Conservation (phyloP, 139 green algal species). For the Picochlorum sp. region DNA sequence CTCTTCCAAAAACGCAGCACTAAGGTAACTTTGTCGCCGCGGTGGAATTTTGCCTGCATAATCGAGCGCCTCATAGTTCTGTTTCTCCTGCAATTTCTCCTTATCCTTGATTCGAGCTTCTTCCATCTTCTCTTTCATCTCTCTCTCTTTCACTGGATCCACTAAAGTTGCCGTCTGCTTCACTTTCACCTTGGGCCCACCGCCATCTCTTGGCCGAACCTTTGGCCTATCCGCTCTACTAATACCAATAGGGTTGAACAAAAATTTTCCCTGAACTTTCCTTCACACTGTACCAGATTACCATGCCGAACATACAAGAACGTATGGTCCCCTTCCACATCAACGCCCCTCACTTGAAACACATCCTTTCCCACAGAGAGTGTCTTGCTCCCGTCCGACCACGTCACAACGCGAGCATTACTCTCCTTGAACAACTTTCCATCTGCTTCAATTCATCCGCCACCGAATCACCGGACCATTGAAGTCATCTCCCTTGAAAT, state of each 20-base stretch:
- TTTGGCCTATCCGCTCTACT: conserved; percentile 53
- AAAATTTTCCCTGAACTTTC: conserved; percentile 49
- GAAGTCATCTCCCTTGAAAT: conserved; percentile 35
- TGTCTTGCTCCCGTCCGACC: conserved; percentile 63
- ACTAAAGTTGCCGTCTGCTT: conserved; percentile 30
- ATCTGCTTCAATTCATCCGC: conserved; percentile 24
- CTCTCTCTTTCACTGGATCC: conserved; percentile 35
- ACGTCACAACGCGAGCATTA: conserved; percentile 70
- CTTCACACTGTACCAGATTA: conserved; percentile 53
- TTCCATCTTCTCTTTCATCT: conserved; percentile 26
- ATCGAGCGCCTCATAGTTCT: conserved; percentile 27
- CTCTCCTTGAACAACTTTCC: conserved; percentile 38
- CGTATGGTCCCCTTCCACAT: conserved; percentile 41
- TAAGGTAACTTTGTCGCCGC: conserved; percentile 14
- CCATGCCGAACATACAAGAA: conserved; percentile 51
- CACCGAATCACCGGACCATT: conserved; percentile 39
- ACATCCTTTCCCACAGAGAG: conserved; percentile 69
- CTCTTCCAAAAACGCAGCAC: conserved; percentile 45
- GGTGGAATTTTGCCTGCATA: conserved; percentile 9
- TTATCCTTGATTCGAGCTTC: conserved; percentile 29
- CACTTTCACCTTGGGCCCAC: conserved; percentile 15
- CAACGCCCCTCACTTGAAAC: conserved; percentile 50
- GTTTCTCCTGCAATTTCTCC: conserved; percentile 23
- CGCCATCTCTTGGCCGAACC: conserved; percentile 42
- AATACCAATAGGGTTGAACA: conserved; percentile 48